phyloP scores from a whole-genome alignment of 192 early-diverging fungal genomes.

The Backusella liffmaniae region DNA sequence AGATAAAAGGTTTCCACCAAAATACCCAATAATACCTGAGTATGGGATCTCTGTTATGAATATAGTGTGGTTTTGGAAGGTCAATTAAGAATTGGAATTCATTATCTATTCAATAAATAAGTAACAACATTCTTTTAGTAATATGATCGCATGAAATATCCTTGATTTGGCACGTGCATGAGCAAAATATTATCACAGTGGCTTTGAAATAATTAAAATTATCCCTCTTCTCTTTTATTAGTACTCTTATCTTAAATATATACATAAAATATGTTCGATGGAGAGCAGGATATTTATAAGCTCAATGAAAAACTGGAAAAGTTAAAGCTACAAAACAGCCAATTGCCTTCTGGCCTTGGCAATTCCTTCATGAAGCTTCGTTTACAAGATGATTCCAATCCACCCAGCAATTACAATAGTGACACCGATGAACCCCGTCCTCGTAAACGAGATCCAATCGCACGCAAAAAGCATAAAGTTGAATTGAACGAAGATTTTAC shows the following conservation, averaged over 20 bases:
- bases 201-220: background rate
- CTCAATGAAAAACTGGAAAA: background rate
- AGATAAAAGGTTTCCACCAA: no score
- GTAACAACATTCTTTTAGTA: no score
- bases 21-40: no score
- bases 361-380: slow-evolving; percentile 10
- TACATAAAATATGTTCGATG: background rate
- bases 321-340: background rate
- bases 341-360: slow-evolving; percentile 21
- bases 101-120: no score
- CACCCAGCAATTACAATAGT: slow-evolving; percentile 31
- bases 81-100: no score
- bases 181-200: background rate
- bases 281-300: background rate
- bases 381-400: slow-evolving; percentile 22
- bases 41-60: no score
- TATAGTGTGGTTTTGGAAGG: no score
- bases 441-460: background rate
- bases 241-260: background rate
- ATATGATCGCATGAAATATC: background rate
- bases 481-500: slow-evolving; percentile 39
- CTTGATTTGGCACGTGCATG: background rate
- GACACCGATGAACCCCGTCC: slow-evolving; percentile 29
- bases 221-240: background rate
- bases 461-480: slow-evolving; percentile 31